Evolutionary conservation across 2,329 filamentous ascomycete species (phyloP).

Genomic region (Fusarium mexicanum): DNA sequence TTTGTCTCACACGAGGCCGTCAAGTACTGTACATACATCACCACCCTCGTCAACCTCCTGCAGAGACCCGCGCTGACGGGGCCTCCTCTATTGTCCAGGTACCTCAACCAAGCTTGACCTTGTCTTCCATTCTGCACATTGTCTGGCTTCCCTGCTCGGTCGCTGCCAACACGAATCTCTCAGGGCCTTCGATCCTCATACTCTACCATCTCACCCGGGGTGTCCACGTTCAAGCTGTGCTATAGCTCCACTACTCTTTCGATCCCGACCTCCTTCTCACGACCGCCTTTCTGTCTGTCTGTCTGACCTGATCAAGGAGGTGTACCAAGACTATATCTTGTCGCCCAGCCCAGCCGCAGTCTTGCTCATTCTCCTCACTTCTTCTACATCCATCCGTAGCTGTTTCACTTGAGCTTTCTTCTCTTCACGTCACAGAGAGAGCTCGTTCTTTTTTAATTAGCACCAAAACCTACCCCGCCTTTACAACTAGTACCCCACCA

Average conservation of each 20-base stretch:
- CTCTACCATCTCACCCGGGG: slow-evolving; percentile 33
- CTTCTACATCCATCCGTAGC: slow-evolving; percentile 20
- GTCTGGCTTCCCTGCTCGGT: slow-evolving; percentile 16
- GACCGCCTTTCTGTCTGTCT: slow-evolving; percentile 41
- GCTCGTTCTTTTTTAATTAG: not conserved
- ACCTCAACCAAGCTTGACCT: slow-evolving; percentile 1
- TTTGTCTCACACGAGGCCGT: slow-evolving; percentile 28
- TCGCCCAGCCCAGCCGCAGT: slow-evolving; percentile 15
- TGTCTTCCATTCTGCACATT: slow-evolving; percentile 18
- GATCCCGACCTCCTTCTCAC: slow-evolving; percentile 37
- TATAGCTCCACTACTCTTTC: slow-evolving; percentile 41
- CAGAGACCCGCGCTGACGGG: slow-evolving; percentile 39
- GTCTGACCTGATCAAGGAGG: slow-evolving; percentile 38
- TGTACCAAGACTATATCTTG: slow-evolving; percentile 37
- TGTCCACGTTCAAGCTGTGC: slow-evolving; percentile 18
- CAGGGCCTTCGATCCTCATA: slow-evolving; percentile 26
- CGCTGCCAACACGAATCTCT: slow-evolving; percentile 23
- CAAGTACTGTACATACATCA: slow-evolving; percentile 25
- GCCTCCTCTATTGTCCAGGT: slow-evolving; percentile 12
- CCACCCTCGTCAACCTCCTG: slow-evolving; percentile 19
- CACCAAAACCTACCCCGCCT: slow-evolving; percentile 22
- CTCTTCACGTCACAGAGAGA: slow-evolving; percentile 13
- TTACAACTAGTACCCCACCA: slow-evolving; percentile 20
- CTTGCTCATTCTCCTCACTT: slow-evolving; percentile 7
- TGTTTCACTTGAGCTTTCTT: slow-evolving; percentile 4